Base-by-base conservation (phyloP, 2,329 filamentous ascomycete genomes). In the Epichloe glyceriae region DNA sequence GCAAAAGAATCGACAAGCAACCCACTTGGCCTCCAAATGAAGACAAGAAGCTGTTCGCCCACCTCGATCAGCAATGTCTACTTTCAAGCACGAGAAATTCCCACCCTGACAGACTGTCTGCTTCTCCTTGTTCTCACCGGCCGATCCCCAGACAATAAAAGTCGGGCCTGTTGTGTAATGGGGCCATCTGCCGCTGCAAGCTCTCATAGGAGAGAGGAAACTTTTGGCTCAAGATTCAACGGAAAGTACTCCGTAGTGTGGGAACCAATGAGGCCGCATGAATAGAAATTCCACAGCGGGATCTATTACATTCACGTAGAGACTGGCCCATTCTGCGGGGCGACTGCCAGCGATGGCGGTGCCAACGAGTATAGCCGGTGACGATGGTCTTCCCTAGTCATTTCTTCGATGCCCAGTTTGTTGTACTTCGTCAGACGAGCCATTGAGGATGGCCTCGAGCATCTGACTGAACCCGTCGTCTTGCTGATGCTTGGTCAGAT, bases 391-490 rank as follows among this genome's bases (percentile, higher is more conserved):
- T 17, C 3, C 43, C 17, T 47, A 39, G 37, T 30, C 35, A 12
- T 47, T n/a, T 17, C 39, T 48, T 37, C 38, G 26, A 40, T 48
- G 46, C n/a, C 11, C 39, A 34, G 46, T 15, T 42, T 48, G n/a
- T 3, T 48, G 46, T 35, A 48, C 34, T 49, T 56, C 55, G 34
- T 56, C 55, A 3, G 51, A 50, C n/a, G 53, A 56, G 26, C 54
- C 53, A 17, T 54, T 49, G 41, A 57, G 52, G 39, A 57, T 45
- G 17, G 49, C 51, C 42, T 53, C 50, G 12, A 57, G 50, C 54
- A 56, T 51, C 15, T 38, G 47, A 30, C 54, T 49, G 43, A 56
- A 54, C 35, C 53, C 50, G 2, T 51, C 30, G 17, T 55, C 55
- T 35, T 41, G 47, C 20, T 53, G 51, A 37, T 51, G 38, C 39